Conservation (phyloP, 495 filamentous ascomycete species). For the Xylaria palmicola region DNA sequence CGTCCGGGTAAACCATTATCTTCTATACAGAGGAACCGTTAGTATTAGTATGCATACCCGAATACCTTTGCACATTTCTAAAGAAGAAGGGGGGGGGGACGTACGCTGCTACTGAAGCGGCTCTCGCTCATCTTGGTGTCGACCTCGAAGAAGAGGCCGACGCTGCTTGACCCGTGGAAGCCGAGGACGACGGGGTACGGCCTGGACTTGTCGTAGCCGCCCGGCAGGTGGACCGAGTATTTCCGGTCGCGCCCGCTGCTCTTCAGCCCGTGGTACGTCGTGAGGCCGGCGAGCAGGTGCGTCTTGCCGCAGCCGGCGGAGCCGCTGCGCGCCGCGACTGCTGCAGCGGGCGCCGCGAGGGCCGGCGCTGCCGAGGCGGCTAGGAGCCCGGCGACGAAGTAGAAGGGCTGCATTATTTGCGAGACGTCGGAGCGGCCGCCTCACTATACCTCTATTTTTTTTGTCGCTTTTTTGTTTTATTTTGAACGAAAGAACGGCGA, state of each 20-base stretch:
- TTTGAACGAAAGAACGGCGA: background rate
- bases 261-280: slow-evolving; percentile 22
- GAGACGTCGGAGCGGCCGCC: background rate
- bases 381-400: slow-evolving; percentile 8
- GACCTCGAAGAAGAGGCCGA: slow-evolving; percentile 34
- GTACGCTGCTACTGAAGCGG: slow-evolving; percentile 25
- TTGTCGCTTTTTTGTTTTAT: too few species aligned
- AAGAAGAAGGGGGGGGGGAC: background rate
- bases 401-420: slow-evolving; percentile 18
- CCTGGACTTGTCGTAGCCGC: slow-evolving; percentile 22
- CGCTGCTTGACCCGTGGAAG: slow-evolving; percentile 32
- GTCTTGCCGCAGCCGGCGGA: slow-evolving; percentile 27
- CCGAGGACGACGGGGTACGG: slow-evolving; percentile 30
- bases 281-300: slow-evolving; percentile 20
- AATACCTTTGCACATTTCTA: background rate
- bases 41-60: background rate
- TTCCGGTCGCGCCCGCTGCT: slow-evolving; percentile 26
- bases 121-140: slow-evolving; percentile 30
- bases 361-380: slow-evolving; percentile 5
- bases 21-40: slow-evolving; percentile 18
- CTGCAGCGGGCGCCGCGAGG: slow-evolving; percentile 2
- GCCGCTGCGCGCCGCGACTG: slow-evolving; percentile 5
- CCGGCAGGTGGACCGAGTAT: slow-evolving; percentile 30
- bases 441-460: background rate
- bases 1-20: slow-evolving; percentile 35